Percentiles rank a stretch among this genome's conserved stretches.
Conservation (phyloP, 163 green algal genomes). For the Chlorella variabilis region DNA sequence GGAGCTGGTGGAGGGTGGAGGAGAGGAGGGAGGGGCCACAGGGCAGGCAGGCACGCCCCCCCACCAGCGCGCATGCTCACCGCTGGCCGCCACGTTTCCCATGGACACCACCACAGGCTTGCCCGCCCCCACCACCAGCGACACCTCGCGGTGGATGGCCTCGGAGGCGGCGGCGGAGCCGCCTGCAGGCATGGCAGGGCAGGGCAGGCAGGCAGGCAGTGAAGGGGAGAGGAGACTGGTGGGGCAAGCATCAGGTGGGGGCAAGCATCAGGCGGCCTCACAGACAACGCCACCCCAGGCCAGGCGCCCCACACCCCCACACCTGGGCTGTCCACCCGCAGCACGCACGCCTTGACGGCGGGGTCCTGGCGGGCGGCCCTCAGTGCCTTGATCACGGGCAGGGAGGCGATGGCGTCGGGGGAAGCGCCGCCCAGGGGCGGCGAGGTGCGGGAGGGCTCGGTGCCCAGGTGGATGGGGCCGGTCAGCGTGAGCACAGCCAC, state of each 20-base stretch:
- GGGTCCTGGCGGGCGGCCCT: constrained; percentile 64
- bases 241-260: no score
- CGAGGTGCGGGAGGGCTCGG: no score
- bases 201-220: no score
- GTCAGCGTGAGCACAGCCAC: constrained; percentile 83
- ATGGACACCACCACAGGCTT: constrained; percentile 94
- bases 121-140: constrained; percentile 59
- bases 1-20: no score
- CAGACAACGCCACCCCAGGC: no score
- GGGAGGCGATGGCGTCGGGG: constrained; percentile 28
- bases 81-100: constrained; percentile 91
- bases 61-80: no score
- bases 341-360: constrained; percentile 69
- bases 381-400: constrained; percentile 76
- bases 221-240: no score
- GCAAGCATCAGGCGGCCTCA: no score
- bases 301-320: no score
- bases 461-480: constrained; percentile 71
- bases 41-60: no score
- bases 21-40: no score
- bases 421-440: neutral
- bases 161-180: constrained; percentile 30
- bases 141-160: constrained; percentile 34
- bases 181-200: neutral
- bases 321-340: constrained; percentile 89